Percentiles rank a stretch among this genome's conserved stretches.
phyloP scores from a whole-genome alignment of 2,329 filamentous ascomycete genomes.

The Aspergillus brunneoviolaceus region DNA sequence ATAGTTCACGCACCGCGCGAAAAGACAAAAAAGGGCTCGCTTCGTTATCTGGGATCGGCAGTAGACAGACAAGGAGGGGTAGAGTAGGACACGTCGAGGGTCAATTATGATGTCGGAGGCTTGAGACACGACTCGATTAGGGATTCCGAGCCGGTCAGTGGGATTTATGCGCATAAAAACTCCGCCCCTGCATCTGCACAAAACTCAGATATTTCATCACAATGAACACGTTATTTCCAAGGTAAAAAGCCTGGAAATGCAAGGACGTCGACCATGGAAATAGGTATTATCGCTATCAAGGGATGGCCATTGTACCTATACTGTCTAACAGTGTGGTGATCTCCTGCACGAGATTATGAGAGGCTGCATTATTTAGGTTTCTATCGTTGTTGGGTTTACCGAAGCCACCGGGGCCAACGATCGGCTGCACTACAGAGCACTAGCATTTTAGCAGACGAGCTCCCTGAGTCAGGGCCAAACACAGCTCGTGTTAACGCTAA shows the following conservation, averaged over 20 bases:
- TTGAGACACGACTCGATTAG: background rate
- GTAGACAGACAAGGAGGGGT: constrained; percentile 1
- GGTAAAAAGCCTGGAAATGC: background rate
- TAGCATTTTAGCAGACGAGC: constrained; percentile 1
- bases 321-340: background rate
- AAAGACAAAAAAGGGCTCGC: background rate
- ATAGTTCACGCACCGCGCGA: background rate
- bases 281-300: background rate
- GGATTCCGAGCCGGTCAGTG: background rate
- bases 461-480: background rate
- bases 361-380: background rate
- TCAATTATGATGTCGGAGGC: background rate
- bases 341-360: background rate
- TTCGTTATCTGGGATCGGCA: background rate
- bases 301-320: background rate
- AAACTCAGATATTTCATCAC: background rate
- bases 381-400: background rate
- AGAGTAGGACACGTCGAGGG: constrained; percentile 5
- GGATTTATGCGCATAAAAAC: background rate
- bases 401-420: background rate
- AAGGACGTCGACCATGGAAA: background rate
- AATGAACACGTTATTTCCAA: background rate
- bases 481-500: constrained; percentile 1
- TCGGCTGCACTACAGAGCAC: background rate
- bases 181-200: background rate